phyloP scores from a whole-genome alignment of 129 eudicot genomes.

The Arctium lappa region DNA sequence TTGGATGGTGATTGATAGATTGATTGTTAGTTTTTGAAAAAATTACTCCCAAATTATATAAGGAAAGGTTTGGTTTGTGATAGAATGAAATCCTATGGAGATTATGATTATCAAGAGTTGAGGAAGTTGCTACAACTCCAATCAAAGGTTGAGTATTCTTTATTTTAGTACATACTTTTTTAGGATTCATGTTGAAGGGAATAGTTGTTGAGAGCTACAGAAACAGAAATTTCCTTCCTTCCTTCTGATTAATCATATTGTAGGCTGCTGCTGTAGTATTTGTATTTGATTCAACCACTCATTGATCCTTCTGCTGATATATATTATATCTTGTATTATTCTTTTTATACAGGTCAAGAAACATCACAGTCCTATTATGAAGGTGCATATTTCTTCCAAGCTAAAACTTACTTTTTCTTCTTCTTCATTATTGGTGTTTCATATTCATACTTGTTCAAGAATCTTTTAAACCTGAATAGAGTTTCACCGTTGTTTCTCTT shows the following conservation, averaged over 20 bases:
- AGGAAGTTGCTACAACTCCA: constrained; percentile 12
- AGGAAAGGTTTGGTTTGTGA: not conserved
- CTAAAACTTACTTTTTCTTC: not conserved
- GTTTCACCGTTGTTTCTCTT: not conserved
- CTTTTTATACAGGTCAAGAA: constrained; percentile 66
- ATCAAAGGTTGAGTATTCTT: constrained; percentile 27
- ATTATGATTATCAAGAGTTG: not conserved
- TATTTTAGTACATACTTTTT: not conserved
- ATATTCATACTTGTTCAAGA: not conserved
- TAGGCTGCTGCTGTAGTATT: not conserved
- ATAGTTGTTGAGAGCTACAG: not conserved
- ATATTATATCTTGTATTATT: not conserved
- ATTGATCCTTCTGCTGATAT: not conserved
- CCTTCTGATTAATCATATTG: not conserved
- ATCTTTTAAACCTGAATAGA: not conserved
- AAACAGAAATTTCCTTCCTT: not conserved
- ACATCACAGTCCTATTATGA: constrained; percentile 72
- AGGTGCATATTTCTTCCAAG: constrained; percentile 42
- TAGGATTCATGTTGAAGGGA: not conserved
- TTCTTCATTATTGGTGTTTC: not conserved
- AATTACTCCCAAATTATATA: not conserved
- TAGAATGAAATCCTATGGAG: not conserved
- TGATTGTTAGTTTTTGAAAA: constrained; percentile 10
- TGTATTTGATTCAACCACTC: not conserved
- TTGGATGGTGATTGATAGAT: constrained; percentile 2